Base-by-base conservation (phyloP, 257 asterid species). In the Plectranthus barbatus region DNA sequence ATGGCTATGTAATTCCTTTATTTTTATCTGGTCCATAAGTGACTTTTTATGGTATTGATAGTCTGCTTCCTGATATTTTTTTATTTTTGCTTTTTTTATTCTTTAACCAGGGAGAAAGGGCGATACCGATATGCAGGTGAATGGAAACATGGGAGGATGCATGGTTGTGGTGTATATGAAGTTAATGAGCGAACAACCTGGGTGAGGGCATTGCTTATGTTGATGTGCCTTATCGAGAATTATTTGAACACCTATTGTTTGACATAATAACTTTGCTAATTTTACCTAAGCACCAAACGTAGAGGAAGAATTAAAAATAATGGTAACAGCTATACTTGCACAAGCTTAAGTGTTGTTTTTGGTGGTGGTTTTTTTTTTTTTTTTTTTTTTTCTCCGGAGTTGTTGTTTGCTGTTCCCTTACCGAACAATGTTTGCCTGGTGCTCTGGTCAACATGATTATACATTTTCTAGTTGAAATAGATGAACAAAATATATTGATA, bases 111-210 rank as follows among this genome's bases (percentile, higher is more conserved):
- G 77, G 99, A 90, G 80, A 93, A 90, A 77, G 99, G 99, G 9
- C 90, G 96, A 47, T 93, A 93, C 65, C 73, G 90, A 29, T 93
- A 93, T 72, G 90, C 99, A 37, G 99, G 99, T 50, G 92, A 93
- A 60, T 93, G 99, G 99, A 93, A 93, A 84, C 99, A 87, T 54
- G 99, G 94, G 66, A 90, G 97, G 81, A 80, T 87, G 91, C 99
- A 93, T 61, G 99, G 99, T 10, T 93, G 97, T 76, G 99, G 99
- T 71, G 87, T 90, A 21, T 93, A 90, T 72, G 86, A 89, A 82
- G 86, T 87, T 78, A 93, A 93, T 59, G 99, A 93, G 70, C 88
- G 83, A 59, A 68, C 84, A 42, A 72, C 76, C 62, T 93, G 14
- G 66, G 99, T 93, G 80, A 78, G 95, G 61, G 62, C 53, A 58